Evolutionary conservation across 805 yeast species (phyloP), one percentile per base, ranked within the genome.

Genomic region (Candida easanensis): DNA sequence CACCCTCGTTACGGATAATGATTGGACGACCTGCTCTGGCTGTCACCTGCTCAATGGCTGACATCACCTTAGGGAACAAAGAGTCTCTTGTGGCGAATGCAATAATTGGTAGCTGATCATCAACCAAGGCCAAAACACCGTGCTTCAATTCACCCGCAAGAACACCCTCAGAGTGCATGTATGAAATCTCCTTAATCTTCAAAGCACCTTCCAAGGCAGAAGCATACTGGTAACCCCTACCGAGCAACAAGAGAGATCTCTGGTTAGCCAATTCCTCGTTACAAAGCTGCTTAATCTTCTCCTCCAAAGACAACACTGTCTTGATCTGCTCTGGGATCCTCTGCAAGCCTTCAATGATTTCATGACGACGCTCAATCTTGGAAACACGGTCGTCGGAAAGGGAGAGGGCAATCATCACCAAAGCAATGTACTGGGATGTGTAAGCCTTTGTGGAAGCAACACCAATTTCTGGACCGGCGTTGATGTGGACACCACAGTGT

Each of bases 381-480:
- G 96, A 85, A 38, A 88, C 76, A 46, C 91, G 79, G 66, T 93
- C 98, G 60, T 89, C 95, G 10, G 97, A 87, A 51, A 93, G 76
- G n/a, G 91, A 88, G 42, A 93, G 76, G 1, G 98, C 98, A 71
- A 93, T 77, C 97, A 93, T 88, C 4, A 91, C 97, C 51, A 93
- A 73, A 0, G 99, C 98, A 65, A 95, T 90, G 66, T 82, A 93
- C 67, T 93, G 99, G 10, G 99, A 93, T 7, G 99, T 93, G 73
- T 93, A 93, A 22, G 99, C 99, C 71, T 93, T 93, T 37, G 99
- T 93, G 11, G 97, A 89, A 10, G 99, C 99, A 55, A 93, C 99
- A 67, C 99, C 98, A 52, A 93, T 93, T 70, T 93, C 99, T 36
- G 99, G 99, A 53, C 99, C 99, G 38, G 99, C 99, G 63, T 93